These are phyloP conservation scores for Lodderomyces elongisporus DNA, from an alignment of 1,139 yeast species.

Conservation along the genomic window DNA sequence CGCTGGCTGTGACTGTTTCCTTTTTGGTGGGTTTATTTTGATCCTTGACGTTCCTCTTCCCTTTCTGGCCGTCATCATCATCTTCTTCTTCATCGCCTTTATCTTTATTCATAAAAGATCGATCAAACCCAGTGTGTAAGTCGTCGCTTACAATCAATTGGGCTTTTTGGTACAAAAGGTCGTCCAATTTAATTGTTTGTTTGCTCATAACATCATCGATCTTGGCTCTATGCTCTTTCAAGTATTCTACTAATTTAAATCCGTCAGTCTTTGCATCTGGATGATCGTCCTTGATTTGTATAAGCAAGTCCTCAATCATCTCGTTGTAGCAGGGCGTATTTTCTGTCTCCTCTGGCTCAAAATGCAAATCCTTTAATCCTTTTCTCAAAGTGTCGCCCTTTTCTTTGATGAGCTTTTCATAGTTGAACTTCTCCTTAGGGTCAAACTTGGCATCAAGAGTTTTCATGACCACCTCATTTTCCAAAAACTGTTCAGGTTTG, in stretches of 20 bases:
- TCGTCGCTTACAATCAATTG: conserved; percentile 84
- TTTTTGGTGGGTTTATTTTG: conserved; percentile 3
- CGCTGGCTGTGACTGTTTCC: conserved; percentile 21
- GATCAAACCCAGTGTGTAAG: conserved; percentile 89
- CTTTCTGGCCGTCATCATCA: conserved; percentile 11
- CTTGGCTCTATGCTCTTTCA: conserved; percentile 63
- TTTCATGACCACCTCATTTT: conserved; percentile 33
- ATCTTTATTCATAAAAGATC: conserved; percentile 68
- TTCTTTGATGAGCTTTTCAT: conserved; percentile 29
- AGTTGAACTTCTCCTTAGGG: conserved; percentile 48
- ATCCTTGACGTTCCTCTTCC: conserved; percentile 14
- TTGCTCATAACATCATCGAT: conserved; percentile 60
- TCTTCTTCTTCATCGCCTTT: conserved; percentile 21
- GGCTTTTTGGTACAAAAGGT: conserved; percentile 65
- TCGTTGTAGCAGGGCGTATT: conserved; percentile 82
- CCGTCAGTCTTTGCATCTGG: conserved; percentile 44
- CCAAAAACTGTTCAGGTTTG: conserved; percentile 30
- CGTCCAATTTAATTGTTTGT: conserved; percentile 57
- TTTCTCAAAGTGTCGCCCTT: conserved; percentile 38
- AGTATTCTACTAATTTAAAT: conserved; percentile 34
- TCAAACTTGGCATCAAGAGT: conserved; percentile 51
- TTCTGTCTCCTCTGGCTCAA: conserved; percentile 48
- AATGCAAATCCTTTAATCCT: conserved; percentile 39
- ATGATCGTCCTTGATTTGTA: conserved; percentile 60
- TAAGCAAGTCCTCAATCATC: conserved; percentile 85